Evolutionary conservation across 2,329 filamentous ascomycete species (phyloP).

Genomic region (Talaromyces rugulosus): DNA sequence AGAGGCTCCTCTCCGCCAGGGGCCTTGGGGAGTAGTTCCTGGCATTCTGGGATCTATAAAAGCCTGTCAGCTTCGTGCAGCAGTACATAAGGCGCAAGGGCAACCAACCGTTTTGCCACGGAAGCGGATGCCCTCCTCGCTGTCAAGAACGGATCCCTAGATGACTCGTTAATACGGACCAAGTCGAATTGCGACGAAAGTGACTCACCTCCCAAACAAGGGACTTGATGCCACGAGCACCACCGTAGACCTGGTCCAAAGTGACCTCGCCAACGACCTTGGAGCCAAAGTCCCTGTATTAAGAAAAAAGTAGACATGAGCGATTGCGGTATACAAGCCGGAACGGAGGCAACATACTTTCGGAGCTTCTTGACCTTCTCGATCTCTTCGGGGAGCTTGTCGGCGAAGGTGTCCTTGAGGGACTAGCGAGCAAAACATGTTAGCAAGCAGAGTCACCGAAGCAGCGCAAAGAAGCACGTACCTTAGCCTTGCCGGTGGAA

Average conservation of each 20-base stretch:
- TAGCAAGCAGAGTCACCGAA: not conserved
- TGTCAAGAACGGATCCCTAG: slow-evolving; percentile 86
- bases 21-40: slow-evolving; percentile 94
- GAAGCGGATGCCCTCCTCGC: slow-evolving; percentile 99
- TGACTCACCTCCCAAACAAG: slow-evolving; percentile 82
- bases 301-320: slow-evolving; percentile 14
- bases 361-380: slow-evolving; percentile 98
- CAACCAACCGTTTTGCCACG: slow-evolving; percentile 78
- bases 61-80: slow-evolving; percentile 17
- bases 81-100: not conserved
- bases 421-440: slow-evolving; percentile 54
- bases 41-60: slow-evolving; percentile 84
- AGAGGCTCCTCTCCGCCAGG: slow-evolving; percentile 95
- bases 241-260: slow-evolving; percentile 98
- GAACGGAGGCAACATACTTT: slow-evolving; percentile 62
- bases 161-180: not conserved
- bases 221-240: slow-evolving; percentile 97
- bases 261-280: slow-evolving; percentile 98
- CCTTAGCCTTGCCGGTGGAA: slow-evolving; percentile 81
- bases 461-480: slow-evolving; percentile 39
- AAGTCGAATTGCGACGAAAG: not conserved
- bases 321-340: slow-evolving; percentile 6
- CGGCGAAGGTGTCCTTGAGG: slow-evolving; percentile 97
- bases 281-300: slow-evolving; percentile 77
- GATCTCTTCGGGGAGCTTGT: slow-evolving; percentile 90